These are phyloP conservation scores for Cetradonia linearis DNA, from an alignment of 495 filamentous ascomycete species.

Conservation along the genomic window DNA sequence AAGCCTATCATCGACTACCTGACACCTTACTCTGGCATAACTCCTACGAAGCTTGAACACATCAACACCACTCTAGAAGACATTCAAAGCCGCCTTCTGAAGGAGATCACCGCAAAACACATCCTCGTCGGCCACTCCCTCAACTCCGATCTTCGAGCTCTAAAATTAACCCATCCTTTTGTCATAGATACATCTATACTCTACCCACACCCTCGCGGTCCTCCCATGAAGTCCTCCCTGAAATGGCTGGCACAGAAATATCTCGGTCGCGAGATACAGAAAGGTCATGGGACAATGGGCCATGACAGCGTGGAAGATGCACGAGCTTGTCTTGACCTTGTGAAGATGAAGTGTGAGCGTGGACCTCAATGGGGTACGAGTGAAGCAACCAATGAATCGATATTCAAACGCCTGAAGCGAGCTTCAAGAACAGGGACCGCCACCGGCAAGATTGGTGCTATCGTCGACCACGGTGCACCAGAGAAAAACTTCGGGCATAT, in stretches of 20 bases:
- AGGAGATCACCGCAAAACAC: constrained; percentile 60
- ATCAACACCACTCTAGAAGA: constrained; percentile 76
- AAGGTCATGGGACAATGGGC: constrained; percentile 53
- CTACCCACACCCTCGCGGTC: constrained; percentile 62
- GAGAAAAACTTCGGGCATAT: constrained; percentile 61
- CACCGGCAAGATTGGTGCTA: constrained; percentile 59
- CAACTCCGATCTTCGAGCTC: constrained; percentile 74
- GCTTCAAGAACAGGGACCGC: constrained; percentile 42
- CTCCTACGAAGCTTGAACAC: constrained; percentile 62
- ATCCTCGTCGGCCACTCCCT: constrained; percentile 88
- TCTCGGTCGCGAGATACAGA: constrained; percentile 77
- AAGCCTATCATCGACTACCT: constrained; percentile 81
- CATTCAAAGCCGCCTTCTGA: constrained; percentile 67
- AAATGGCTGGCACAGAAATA: constrained; percentile 54
- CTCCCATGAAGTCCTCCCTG: constrained; percentile 68
- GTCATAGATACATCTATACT: constrained; percentile 84
- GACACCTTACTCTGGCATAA: constrained; percentile 84
- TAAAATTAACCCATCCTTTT: constrained; percentile 81
- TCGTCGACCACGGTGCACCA: constrained; percentile 81
- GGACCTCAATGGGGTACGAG: constrained; percentile 72
- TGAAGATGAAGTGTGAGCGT: constrained; percentile 90
- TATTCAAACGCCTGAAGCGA: constrained; percentile 73
- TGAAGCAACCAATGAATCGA: constrained; percentile 64
- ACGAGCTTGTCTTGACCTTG: constrained; percentile 76
- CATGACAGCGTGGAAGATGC: constrained; percentile 93